Evolutionary conservation across 192 early-diverging fungal genomes (phyloP), one percentile per base, ranked within the genome.

Genomic region (Gaertneriomyces semiglobifer): DNA sequence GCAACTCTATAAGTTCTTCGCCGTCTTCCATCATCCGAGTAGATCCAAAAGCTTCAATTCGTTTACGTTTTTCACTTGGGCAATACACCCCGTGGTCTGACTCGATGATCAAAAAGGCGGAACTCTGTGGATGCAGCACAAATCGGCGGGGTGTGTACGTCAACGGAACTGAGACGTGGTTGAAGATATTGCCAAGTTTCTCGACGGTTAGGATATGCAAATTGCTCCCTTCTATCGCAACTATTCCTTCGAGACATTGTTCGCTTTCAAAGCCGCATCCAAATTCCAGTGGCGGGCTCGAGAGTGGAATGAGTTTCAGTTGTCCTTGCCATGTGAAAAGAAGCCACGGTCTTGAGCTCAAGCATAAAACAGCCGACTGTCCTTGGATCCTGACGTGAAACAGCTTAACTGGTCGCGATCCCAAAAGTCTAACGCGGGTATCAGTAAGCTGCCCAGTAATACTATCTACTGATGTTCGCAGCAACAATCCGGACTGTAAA

Each of bases 91-190:
- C 76, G 70, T 94, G 88, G 16, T 99, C 95, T 16, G 88, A 75
- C 74, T 99, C 97, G 65, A 93, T 85, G 52, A 97, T 74, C 1
- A 92, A 89, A 81, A 99, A 95, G 54, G 88, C 85, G 53, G 88
- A 88, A 41, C 88, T 84, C n/a, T 74, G 71, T 12, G 78, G 80
- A 66, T 94, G 84, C 60, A 88, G 79, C 6, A 85, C 78, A 68
- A 97, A 88, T 7, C 84, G 82, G 57, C 95, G 84, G 5, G 97
- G 97, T 0, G 97, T 98, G 53, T 89, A 92, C 10, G 82, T 85
- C 44, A 98, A 80, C 40, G 91, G 92, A 16, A 98, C 81, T 0
- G 88, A 60, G 1, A 85, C 86, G 61, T 94, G 91, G 79, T 95
- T 95, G 66, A 96, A 92, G 10, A 83, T 76, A 11, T 80, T 85